Conservation (phyloP, 1,284 basidiomycete genomes). For the Cryptococcus deneoformans region DNA sequence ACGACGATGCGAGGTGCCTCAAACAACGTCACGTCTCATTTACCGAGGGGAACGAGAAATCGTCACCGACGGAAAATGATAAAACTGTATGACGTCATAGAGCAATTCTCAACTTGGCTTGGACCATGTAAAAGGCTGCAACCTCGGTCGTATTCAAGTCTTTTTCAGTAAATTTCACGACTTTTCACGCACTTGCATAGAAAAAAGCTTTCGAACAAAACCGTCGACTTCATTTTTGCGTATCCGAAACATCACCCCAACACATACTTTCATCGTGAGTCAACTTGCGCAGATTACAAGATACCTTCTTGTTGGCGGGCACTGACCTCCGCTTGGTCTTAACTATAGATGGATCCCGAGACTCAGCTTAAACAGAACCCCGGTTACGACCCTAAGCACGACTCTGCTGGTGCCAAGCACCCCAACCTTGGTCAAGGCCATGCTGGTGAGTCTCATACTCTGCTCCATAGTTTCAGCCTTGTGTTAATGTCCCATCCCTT, state of each 20-base stretch:
- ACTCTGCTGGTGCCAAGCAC: conserved; percentile 27
- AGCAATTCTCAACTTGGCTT: no score
- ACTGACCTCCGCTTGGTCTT: no score
- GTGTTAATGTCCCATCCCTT: neutral
- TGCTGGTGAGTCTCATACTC: conserved; percentile 12
- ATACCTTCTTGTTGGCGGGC: neutral
- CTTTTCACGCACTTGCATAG: no score
- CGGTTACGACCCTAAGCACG: conserved; percentile 18
- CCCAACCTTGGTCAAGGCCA: conserved; percentile 11
- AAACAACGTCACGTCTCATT: no score
- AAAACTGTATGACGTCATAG: no score
- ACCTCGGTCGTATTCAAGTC: no score
- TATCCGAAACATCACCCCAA: neutral
- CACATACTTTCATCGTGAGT: neutral
- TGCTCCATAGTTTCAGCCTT: neutral
- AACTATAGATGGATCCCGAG: conserved; percentile 2
- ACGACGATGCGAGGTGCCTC: no score
- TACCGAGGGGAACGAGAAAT: conserved; percentile 57
- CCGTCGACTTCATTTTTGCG: no score
- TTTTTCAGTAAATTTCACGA: no score
- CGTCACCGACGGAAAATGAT: no score
- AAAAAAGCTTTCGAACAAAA: no score
- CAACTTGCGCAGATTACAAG: neutral
- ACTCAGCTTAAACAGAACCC: conserved; percentile 12
- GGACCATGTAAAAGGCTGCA: no score